Percentiles rank a stretch among this genome's conserved stretches.
phyloP scores from a whole-genome alignment of 768 basidiomycete species.

The Tricholoma hemisulphureum region DNA sequence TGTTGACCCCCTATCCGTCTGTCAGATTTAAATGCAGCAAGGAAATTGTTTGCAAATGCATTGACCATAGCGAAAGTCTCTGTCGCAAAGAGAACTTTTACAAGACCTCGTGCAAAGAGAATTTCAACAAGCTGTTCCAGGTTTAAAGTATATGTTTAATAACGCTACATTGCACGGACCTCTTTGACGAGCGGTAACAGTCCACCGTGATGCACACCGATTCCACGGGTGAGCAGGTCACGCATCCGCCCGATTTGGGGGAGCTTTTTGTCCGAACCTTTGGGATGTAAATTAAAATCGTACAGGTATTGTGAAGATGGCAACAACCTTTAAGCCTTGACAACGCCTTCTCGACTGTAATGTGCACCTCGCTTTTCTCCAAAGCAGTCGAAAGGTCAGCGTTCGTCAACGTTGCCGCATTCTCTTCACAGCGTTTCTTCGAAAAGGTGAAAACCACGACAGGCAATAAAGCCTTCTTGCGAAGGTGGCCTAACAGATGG shows the following conservation, averaged over 20 bases:
- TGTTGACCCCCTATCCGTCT: slow-evolving; percentile 84
- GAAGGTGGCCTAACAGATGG: slow-evolving; percentile 81
- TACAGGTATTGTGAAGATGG: slow-evolving; percentile 1
- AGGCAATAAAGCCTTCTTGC: slow-evolving; percentile 84
- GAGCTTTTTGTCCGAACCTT: slow-evolving; percentile 87
- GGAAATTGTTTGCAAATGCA: slow-evolving; percentile 1
- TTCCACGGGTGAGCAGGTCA: slow-evolving; percentile 85
- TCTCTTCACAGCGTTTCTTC: slow-evolving; percentile 96
- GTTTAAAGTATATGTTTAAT: slow-evolving; percentile 8
- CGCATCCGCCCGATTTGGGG: slow-evolving; percentile 93
- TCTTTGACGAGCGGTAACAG: slow-evolving; percentile 96
- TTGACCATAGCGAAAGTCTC: slow-evolving; percentile 98
- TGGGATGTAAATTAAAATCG: slow-evolving; percentile 6
- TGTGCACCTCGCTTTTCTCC: slow-evolving; percentile 97
- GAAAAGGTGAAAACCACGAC: slow-evolving; percentile 97
- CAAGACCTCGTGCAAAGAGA: slow-evolving; percentile 90
- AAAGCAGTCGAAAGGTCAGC: slow-evolving; percentile 82
- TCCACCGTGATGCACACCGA: slow-evolving; percentile 97
- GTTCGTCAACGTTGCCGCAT: slow-evolving; percentile 86
- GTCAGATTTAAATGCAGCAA: slow-evolving; percentile 2
- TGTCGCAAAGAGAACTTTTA: slow-evolving; percentile 96
- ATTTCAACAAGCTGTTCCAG: slow-evolving; percentile 83
- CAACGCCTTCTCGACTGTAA: slow-evolving; percentile 89
- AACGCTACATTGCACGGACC: slow-evolving; percentile 39
- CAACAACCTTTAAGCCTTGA: slow-evolving; percentile 80